Percentiles rank a stretch among this genome's conserved stretches.
These are phyloP conservation scores for Kluyveromyces aestuarii DNA, from an alignment of 805 yeast genomes.

Conservation along the genomic window DNA sequence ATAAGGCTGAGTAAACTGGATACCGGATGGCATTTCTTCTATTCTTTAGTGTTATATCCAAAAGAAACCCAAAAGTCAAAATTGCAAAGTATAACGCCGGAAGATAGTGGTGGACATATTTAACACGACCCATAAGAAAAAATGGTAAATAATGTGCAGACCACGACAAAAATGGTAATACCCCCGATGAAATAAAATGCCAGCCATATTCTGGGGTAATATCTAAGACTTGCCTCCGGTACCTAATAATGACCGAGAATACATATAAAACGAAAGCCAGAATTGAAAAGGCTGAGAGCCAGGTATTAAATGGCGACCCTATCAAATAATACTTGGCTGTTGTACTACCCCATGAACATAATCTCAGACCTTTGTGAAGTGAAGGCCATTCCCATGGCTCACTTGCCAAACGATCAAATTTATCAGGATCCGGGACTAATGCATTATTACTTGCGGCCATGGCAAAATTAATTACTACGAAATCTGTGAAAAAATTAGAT, in stretches of 20 bases:
- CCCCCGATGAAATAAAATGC: conserved; percentile 50
- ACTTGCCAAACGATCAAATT: conserved; percentile 62
- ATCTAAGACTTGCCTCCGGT: conserved; percentile 62
- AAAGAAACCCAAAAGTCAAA: conserved; percentile 40
- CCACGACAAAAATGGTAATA: conserved; percentile 89
- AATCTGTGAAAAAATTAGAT: conserved; percentile 70
- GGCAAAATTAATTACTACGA: conserved; percentile 64
- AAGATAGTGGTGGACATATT: conserved; percentile 91
- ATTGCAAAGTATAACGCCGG: conserved; percentile 95
- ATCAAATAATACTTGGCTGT: conserved; percentile 55
- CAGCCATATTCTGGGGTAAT: conserved; percentile 35
- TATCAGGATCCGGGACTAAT: conserved; percentile 67
- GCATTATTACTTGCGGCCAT: conserved; percentile 88
- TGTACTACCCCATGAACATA: conserved; percentile 62
- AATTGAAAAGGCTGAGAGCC: conserved; percentile 59
- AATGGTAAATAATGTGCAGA: conserved; percentile 81
- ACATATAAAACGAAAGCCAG: conserved; percentile 39
- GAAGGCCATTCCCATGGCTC: conserved; percentile 87
- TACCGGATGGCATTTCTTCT: conserved; percentile 17
- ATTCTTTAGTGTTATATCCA: conserved; percentile 20
- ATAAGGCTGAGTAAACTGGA: conserved; percentile 37
- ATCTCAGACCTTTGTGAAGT: conserved; percentile 63
- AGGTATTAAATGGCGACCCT: conserved; percentile 73
- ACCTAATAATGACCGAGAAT: conserved; percentile 33
- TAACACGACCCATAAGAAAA: conserved; percentile 89